Conservation (phyloP, 305 asterid species). For the Rubia balearica region DNA sequence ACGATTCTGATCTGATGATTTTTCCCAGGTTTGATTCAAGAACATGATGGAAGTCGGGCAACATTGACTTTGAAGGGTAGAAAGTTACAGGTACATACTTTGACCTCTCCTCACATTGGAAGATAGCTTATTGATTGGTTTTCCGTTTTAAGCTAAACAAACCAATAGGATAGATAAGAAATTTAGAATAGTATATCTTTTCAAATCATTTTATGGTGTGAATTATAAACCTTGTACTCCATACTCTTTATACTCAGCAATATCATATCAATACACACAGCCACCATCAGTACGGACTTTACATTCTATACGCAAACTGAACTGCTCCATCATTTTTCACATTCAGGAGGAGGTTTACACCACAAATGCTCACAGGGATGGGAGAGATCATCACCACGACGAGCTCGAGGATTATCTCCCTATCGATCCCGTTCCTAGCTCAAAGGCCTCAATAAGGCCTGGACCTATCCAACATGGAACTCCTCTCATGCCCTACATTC, state of each 20-base stretch:
- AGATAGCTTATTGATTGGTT: background rate
- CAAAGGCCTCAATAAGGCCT: slow-evolving; percentile 42
- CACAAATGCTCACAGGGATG: slow-evolving; percentile 1
- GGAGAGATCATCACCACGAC: slow-evolving; percentile 6
- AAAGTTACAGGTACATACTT: slow-evolving; percentile 32
- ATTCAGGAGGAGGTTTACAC: slow-evolving; percentile 23
- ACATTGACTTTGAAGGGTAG: slow-evolving; percentile 21
- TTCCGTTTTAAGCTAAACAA: background rate
- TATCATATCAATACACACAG: no score
- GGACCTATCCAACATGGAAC: slow-evolving; percentile 52
- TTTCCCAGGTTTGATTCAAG: slow-evolving; percentile 22
- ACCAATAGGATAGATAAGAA: background rate
- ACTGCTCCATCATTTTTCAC: background rate
- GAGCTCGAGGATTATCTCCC: slow-evolving; percentile 41
- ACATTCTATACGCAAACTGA: background rate
- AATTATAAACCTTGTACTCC: no score
- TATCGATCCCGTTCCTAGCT: slow-evolving; percentile 46
- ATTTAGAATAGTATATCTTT: no score
- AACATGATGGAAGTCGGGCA: slow-evolving; percentile 11
- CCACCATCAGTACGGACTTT: no score
- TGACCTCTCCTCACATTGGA: background rate
- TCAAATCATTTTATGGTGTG: no score
- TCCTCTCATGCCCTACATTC: slow-evolving; percentile 43
- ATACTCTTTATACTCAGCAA: no score
- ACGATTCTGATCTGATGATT: background rate